phyloP scores from a whole-genome alignment of 2,329 filamentous ascomycete genomes.

The Aspergillus eucalypticola region DNA sequence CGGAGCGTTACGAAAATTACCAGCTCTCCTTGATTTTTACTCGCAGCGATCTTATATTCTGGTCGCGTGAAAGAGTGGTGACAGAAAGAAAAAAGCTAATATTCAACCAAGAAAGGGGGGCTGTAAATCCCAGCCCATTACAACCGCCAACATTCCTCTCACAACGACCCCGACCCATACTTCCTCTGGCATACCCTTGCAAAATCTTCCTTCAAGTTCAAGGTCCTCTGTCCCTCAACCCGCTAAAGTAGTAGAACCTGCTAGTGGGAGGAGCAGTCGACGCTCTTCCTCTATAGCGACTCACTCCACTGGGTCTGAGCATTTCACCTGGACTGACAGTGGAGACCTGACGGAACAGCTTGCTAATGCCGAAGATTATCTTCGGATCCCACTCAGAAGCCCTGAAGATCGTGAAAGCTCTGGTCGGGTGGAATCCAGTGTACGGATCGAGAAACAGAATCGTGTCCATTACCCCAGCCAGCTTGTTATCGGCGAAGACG shows the following conservation, averaged over 20 bases:
- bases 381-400: constrained; percentile 68
- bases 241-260: constrained; percentile 41
- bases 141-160: constrained; percentile 80
- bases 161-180: constrained; percentile 61
- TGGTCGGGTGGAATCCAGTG: constrained; percentile 38
- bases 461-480: constrained; percentile 68
- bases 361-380: constrained; percentile 77
- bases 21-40: constrained; percentile 5
- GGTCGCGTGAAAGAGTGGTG: neutral
- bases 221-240: constrained; percentile 37
- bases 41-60: constrained; percentile 12
- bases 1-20: constrained; percentile 14
- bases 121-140: constrained; percentile 76
- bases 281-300: constrained; percentile 53
- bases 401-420: constrained; percentile 65
- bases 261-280: constrained; percentile 52
- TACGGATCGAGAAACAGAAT: constrained; percentile 53
- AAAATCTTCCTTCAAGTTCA: constrained; percentile 59
- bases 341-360: constrained; percentile 93
- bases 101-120: constrained; percentile 43
- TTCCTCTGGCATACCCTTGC: constrained; percentile 82
- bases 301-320: constrained; percentile 63
- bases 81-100: neutral
- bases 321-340: constrained; percentile 88
- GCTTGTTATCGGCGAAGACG: constrained; percentile 43